These are phyloP conservation scores for Peronospora belbahrii DNA, from an alignment of 352 stramenopile species.

Conservation along the genomic window DNA sequence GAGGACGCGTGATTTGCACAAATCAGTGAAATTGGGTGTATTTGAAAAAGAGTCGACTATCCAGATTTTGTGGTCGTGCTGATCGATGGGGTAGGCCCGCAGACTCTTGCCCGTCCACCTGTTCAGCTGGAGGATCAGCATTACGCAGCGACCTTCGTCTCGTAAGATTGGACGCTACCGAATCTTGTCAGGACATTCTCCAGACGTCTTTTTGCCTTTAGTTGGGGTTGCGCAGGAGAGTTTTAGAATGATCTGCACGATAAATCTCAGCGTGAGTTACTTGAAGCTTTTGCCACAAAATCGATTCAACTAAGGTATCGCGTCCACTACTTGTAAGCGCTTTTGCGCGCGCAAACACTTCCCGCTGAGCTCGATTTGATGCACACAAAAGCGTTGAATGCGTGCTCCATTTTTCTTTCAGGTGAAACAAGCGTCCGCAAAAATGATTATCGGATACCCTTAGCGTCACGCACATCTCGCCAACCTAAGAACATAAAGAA, in stretches of 20 bases:
- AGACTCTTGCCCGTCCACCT: slow-evolving; percentile 41
- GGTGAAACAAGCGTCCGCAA: slow-evolving; percentile 70
- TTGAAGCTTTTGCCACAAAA: slow-evolving; percentile 60
- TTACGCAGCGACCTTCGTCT: slow-evolving; percentile 35
- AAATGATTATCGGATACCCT: slow-evolving; percentile 60
- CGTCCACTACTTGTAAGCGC: slow-evolving; percentile 21
- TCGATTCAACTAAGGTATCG: slow-evolving; percentile 41
- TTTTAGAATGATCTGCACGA: slow-evolving; percentile 45
- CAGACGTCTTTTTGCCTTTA: slow-evolving; percentile 62
- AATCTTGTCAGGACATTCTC: slow-evolving; percentile 58
- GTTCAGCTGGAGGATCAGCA: slow-evolving; percentile 45
- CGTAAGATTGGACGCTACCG: slow-evolving; percentile 39
- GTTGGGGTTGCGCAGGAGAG: slow-evolving; percentile 66
- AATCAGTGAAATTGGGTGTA: not conserved
- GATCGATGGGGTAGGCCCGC: not conserved
- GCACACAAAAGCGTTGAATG: slow-evolving; percentile 57
- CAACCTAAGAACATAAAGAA: slow-evolving; percentile 58
- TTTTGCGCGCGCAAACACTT: slow-evolving; percentile 32
- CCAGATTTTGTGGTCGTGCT: slow-evolving; percentile 35
- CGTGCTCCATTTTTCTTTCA: slow-evolving; percentile 57
- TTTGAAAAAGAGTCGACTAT: not conserved
- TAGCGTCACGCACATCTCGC: slow-evolving; percentile 67
- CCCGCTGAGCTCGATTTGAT: slow-evolving; percentile 54
- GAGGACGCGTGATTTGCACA: slow-evolving; percentile 15
- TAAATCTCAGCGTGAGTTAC: slow-evolving; percentile 53